phyloP scores from a whole-genome alignment of 345 rosid genomes.

The Turnera subulata region DNA sequence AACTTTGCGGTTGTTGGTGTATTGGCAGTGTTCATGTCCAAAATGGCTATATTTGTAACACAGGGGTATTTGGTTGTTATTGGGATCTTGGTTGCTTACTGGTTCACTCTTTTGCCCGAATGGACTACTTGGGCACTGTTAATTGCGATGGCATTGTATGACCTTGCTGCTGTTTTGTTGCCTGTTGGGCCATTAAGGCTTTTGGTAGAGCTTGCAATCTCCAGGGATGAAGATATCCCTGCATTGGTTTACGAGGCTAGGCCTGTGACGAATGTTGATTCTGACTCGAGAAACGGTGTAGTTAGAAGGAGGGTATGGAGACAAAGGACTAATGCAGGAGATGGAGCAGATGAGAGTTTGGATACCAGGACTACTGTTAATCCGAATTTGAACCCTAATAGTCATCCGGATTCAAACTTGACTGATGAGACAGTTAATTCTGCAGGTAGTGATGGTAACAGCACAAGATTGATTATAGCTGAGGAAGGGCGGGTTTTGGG shows the following conservation, averaged over 20 bases:
- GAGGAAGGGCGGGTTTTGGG: constrained; percentile 36
- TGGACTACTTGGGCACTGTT: constrained; percentile 95
- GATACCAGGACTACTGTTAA: constrained; percentile 8
- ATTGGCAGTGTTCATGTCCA: constrained; percentile 82
- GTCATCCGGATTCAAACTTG: constrained; percentile 15
- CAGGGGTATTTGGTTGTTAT: constrained; percentile 78
- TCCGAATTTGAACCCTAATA: not conserved
- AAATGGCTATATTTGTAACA: constrained; percentile 76
- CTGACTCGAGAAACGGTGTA: constrained; percentile 19
- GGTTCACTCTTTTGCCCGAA: constrained; percentile 86
- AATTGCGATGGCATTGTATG: constrained; percentile 78
- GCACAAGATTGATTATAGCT: constrained; percentile 28
- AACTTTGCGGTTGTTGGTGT: constrained; percentile 86
- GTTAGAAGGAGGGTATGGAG: constrained; percentile 78
- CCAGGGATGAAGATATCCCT: constrained; percentile 95
- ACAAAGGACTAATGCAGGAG: constrained; percentile 34
- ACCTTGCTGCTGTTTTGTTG: constrained; percentile 88
- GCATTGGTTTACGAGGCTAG: constrained; percentile 90
- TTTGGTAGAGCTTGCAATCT: constrained; percentile 89
- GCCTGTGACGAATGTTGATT: constrained; percentile 53
- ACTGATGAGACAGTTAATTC: constrained; percentile 13
- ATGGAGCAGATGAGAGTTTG: constrained; percentile 16
- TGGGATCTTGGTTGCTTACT: constrained; percentile 86
- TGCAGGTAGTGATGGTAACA: constrained; percentile 11
- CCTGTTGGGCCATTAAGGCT: constrained; percentile 90